Conservation (phyloP, 345 rosid species). For the Citropsis articulata region DNA sequence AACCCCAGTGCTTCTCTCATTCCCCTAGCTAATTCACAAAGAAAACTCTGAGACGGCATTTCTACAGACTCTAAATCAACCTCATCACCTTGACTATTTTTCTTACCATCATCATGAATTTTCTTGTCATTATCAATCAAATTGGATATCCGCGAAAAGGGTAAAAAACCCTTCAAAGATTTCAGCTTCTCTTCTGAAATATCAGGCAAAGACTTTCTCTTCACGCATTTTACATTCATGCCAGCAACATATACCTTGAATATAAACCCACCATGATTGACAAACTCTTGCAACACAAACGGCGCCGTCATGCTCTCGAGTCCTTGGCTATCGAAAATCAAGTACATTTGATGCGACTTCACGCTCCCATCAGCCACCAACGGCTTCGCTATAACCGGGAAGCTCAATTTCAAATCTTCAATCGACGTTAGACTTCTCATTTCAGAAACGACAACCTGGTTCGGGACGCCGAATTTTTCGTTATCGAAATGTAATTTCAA, state of each 20-base stretch:
- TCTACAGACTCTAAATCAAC: slow-evolving; percentile 41
- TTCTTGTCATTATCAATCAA: slow-evolving; percentile 33
- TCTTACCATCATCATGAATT: not conserved
- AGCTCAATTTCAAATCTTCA: slow-evolving; percentile 22
- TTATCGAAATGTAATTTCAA: slow-evolving; percentile 29
- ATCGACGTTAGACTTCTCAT: not conserved
- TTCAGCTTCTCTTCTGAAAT: slow-evolving; percentile 48
- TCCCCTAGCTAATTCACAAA: slow-evolving; percentile 42
- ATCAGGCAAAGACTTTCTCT: slow-evolving; percentile 58
- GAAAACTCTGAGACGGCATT: slow-evolving; percentile 47
- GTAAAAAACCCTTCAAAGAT: slow-evolving; percentile 35
- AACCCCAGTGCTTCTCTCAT: slow-evolving; percentile 46
- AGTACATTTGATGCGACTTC: slow-evolving; percentile 56
- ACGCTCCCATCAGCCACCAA: slow-evolving; percentile 56
- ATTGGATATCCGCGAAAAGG: slow-evolving; percentile 60
- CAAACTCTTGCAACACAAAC: slow-evolving; percentile 61
- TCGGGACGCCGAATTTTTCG: slow-evolving; percentile 51
- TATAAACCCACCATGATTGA: slow-evolving; percentile 68
- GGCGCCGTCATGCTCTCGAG: slow-evolving; percentile 39
- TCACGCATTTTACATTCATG: slow-evolving; percentile 51
- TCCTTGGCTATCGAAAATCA: slow-evolving; percentile 53
- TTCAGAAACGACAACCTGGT: slow-evolving; percentile 58
- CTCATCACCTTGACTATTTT: too few species aligned
- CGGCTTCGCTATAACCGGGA: slow-evolving; percentile 65
- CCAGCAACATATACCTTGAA: slow-evolving; percentile 65